Evolutionary conservation across 148 eudicot species (phyloP).

Genomic region (Euryodendron excelsum): DNA sequence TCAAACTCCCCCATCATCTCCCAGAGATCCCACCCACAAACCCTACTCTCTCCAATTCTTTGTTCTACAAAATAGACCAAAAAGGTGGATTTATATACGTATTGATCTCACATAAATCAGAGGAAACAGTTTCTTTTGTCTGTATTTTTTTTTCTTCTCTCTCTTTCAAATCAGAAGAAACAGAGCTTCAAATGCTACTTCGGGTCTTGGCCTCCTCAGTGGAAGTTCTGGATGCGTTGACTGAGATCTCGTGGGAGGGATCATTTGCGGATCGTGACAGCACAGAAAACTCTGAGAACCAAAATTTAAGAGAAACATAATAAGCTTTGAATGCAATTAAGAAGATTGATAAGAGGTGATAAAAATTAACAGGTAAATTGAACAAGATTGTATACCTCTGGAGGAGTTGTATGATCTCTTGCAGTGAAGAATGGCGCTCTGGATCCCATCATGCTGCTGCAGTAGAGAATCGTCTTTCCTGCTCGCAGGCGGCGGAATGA

Average conservation of each 20-base stretch:
- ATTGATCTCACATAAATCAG: neutral
- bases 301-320: neutral
- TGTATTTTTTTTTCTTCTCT: neutral
- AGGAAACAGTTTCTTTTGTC: neutral
- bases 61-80: neutral
- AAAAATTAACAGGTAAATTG: neutral
- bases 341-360: neutral
- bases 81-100: neutral
- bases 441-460: constrained; percentile 55
- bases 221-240: constrained; percentile 5
- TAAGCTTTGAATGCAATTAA: neutral
- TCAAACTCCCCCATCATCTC: neutral
- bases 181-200: constrained; percentile 29
- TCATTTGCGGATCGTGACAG: constrained; percentile 33
- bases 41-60: neutral
- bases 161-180: neutral
- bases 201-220: constrained; percentile 30
- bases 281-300: constrained; percentile 23
- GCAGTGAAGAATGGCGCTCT: constrained; percentile 73
- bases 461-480: constrained; percentile 45
- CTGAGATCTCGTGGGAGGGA: constrained; percentile 17
- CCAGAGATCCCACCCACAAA: neutral
- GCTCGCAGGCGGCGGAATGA: constrained; percentile 16
- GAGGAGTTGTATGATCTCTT: constrained; percentile 48
- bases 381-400: neutral